Evolutionary conservation across 116 monocot genomes (phyloP), one percentile per base, ranked within the genome.

Genomic region (Dioscorea cayenensis): DNA sequence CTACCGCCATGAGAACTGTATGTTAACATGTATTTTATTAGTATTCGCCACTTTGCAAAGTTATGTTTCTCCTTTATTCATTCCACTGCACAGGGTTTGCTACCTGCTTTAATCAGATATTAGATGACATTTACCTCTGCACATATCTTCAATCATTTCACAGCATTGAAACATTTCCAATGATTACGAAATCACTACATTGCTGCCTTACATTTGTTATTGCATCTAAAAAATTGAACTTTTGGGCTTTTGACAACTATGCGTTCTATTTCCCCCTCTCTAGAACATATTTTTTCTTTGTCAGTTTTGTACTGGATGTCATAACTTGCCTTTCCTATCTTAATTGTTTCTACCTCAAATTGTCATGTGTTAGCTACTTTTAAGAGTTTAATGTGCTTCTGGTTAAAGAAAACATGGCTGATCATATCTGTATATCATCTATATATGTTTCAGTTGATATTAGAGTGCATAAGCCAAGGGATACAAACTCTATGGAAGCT

Each of bases 151-250:
- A 27, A 92, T 81, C 90, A 86, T 88, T 48, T 97, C 93, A 13
- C 83, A 78, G 69, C 86, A 88, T 61, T 97, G 90, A 17, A 50
- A 92, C 86, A 72, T 84, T 92, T 63, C 96, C 86, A 29, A 90
- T 86, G 88, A 90, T 92, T 23, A 84, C 79, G 37, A 90, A 97
- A 74, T 97, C 92, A 60, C 93, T 97, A 77, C 93, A 92, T 72
- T 97, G 96, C 65, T 97, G 93, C 82, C 90, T 97, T 66, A 90
- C 72, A 32, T 84, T 92, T 68, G 78, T 84, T 83, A 97, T 81
- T 37, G 96, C 96, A 77, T 97, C 93, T 51, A 51, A 17, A 5
- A 32, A 32, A 32, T 32, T 32, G 32, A 32, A 32, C 32, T 32
- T 32, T 32, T 32, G 32, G 32, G 32, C 32, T 51, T 51, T 51